Percentiles rank a stretch among this genome's conserved stretches.
These are phyloP conservation scores for Pythium periplocum DNA, from an alignment of 352 stramenopile species.

Conservation along the genomic window DNA sequence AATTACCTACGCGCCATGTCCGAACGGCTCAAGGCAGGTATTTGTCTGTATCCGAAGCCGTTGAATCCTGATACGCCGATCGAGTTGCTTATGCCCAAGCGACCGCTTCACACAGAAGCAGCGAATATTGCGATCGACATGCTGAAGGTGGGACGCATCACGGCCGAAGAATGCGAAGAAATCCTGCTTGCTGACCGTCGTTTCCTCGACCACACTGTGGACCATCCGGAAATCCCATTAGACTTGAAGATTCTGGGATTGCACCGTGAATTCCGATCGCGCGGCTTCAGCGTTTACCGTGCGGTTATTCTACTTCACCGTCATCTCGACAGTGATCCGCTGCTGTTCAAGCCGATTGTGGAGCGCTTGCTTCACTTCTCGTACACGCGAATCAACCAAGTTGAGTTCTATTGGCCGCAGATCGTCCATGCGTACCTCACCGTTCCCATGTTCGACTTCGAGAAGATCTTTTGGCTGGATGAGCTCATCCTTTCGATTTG, in stretches of 20 bases:
- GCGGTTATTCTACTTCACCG: slow-evolving; percentile 83
- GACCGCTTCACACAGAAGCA: slow-evolving; percentile 69
- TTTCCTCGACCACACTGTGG: slow-evolving; percentile 79
- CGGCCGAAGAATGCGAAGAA: slow-evolving; percentile 82
- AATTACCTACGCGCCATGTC: slow-evolving; percentile 85
- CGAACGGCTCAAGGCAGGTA: slow-evolving; percentile 78
- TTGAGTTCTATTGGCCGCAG: slow-evolving; percentile 91
- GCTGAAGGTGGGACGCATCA: slow-evolving; percentile 79
- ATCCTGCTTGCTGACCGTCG: slow-evolving; percentile 77
- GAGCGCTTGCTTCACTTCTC: slow-evolving; percentile 82
- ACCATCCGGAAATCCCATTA: slow-evolving; percentile 80
- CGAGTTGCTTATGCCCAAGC: slow-evolving; percentile 86
- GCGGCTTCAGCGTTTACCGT: slow-evolving; percentile 77
- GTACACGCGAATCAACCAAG: slow-evolving; percentile 86
- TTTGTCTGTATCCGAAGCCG: slow-evolving; percentile 83
- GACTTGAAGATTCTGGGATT: slow-evolving; percentile 83
- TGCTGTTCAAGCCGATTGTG: slow-evolving; percentile 85
- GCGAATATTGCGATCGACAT: slow-evolving; percentile 86
- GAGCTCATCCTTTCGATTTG: slow-evolving; percentile 86
- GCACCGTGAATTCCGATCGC: slow-evolving; percentile 82
- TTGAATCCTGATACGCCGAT: slow-evolving; percentile 80
- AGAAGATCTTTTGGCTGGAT: slow-evolving; percentile 89
- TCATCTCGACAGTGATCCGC: slow-evolving; percentile 77
- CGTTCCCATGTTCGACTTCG: slow-evolving; percentile 86
- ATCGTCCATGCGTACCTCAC: slow-evolving; percentile 87